Conservation (phyloP, 306 rosid genomes). For the Dalbergia cochinchinensis region DNA sequence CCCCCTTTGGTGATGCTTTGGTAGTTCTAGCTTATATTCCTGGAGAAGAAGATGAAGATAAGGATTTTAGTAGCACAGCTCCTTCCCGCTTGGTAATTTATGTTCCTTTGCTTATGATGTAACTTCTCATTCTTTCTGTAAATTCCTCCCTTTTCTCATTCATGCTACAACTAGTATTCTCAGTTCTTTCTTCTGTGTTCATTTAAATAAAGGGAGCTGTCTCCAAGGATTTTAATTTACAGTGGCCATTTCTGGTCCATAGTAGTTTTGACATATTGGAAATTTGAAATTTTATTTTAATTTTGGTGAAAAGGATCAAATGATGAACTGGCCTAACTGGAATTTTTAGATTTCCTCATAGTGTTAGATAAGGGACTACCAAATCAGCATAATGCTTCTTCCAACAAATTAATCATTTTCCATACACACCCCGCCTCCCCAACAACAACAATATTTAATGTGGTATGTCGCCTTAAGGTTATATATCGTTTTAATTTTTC, state of each 20-base stretch:
- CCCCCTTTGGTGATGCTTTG: constrained; percentile 94
- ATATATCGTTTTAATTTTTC: not conserved
- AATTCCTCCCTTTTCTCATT: not conserved
- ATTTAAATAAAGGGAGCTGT: constrained; percentile 7
- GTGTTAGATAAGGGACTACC: constrained; percentile 34
- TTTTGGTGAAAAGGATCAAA: constrained; percentile 26
- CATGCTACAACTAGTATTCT: constrained; percentile 27
- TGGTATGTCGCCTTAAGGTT: constrained; percentile 34
- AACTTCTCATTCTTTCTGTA: constrained; percentile 20
- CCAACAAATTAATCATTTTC: constrained; percentile 29
- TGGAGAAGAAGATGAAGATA: constrained; percentile 85
- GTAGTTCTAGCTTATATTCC: constrained; percentile 95
- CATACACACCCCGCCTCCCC: not conserved
- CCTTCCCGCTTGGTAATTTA: constrained; percentile 83
- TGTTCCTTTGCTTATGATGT: constrained; percentile 43
- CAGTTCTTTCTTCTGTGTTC: constrained; percentile 26
- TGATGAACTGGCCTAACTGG: constrained; percentile 22
- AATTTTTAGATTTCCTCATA: constrained; percentile 31
- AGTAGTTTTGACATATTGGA: constrained; percentile 15
- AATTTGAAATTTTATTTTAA: not conserved
- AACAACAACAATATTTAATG: not conserved
- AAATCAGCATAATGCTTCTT: constrained; percentile 35
- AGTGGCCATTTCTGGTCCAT: constrained; percentile 22
- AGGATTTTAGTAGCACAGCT: constrained; percentile 80
- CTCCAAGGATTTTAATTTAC: constrained; percentile 25